Evolutionary conservation across 2,329 filamentous ascomycete species (phyloP).

Genomic region (Fusarium acutatum): DNA sequence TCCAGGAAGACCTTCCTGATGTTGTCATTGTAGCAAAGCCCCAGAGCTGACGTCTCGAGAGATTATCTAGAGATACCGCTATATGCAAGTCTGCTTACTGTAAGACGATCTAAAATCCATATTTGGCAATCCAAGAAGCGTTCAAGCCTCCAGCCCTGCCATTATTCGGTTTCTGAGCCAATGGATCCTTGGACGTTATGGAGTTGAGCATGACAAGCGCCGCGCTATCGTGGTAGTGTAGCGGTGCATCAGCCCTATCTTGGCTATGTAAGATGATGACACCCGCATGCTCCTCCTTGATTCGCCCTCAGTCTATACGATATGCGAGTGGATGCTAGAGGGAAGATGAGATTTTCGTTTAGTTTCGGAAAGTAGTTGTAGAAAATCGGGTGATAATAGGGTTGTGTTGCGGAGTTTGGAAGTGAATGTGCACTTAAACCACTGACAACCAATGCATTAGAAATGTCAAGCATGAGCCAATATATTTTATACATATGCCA

Average conservation of each 20-base stretch:
- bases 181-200: neutral
- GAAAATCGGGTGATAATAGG: neutral
- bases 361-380: neutral
- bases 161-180: neutral
- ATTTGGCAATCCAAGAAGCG: neutral
- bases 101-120: neutral
- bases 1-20: neutral
- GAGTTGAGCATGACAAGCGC: neutral
- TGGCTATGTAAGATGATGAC: neutral
- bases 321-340: neutral
- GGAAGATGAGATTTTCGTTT: neutral
- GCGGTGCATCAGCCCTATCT: slow-evolving; percentile 9
- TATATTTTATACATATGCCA: neutral
- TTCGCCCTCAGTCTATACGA: neutral
- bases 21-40: neutral
- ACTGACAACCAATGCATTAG: neutral
- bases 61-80: neutral
- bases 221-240: neutral
- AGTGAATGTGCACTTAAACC: too few relatives aligned
- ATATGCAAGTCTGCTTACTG: neutral
- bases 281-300: neutral
- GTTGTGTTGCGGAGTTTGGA: neutral
- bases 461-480: neutral
- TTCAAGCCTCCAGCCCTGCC: neutral
- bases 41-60: neutral